A percentile compares a stretch with the other conserved stretches of the same genome.
Conservation (phyloP, 306 rosid genomes). For the Prunus fruticosa region DNA sequence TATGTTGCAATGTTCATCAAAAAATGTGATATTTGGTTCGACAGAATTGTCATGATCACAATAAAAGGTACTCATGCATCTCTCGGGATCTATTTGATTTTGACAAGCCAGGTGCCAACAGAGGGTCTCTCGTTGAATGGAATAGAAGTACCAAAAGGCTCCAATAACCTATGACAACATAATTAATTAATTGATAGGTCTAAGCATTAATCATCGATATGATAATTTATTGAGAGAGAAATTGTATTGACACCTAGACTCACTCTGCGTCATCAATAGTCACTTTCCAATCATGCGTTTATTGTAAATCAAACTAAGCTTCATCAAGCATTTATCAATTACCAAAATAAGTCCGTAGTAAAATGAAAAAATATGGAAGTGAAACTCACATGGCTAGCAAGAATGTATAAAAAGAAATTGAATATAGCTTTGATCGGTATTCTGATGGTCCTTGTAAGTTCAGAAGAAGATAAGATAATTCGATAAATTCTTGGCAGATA, state of each 20-base stretch:
- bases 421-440: slow-evolving; percentile 21
- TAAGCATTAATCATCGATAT: too few relatives aligned
- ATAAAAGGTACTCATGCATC: too few relatives aligned
- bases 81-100: too few relatives aligned
- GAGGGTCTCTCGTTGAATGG: slow-evolving; percentile 13
- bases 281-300: too few relatives aligned
- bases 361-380: too few relatives aligned
- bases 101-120: slow-evolving; percentile 28
- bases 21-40: not conserved
- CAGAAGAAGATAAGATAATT: slow-evolving; percentile 16
- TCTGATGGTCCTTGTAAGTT: slow-evolving; percentile 15
- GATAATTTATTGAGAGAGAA: too few relatives aligned
- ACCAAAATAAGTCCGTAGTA: too few relatives aligned
- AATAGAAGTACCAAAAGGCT: slow-evolving; percentile 26
- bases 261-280: too few relatives aligned
- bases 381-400: slow-evolving; percentile 32
- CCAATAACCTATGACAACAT: slow-evolving; percentile 15
- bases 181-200: too few relatives aligned
- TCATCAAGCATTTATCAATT: too few relatives aligned
- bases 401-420: slow-evolving; percentile 28
- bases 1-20: slow-evolving; percentile 4
- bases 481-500: slow-evolving; percentile 26
- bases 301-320: too few relatives aligned
- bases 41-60: not conserved
- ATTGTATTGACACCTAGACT: too few relatives aligned